These are phyloP conservation scores for Skeletonema potamos DNA, from an alignment of 108 stramenopile species.

Conservation along the genomic window DNA sequence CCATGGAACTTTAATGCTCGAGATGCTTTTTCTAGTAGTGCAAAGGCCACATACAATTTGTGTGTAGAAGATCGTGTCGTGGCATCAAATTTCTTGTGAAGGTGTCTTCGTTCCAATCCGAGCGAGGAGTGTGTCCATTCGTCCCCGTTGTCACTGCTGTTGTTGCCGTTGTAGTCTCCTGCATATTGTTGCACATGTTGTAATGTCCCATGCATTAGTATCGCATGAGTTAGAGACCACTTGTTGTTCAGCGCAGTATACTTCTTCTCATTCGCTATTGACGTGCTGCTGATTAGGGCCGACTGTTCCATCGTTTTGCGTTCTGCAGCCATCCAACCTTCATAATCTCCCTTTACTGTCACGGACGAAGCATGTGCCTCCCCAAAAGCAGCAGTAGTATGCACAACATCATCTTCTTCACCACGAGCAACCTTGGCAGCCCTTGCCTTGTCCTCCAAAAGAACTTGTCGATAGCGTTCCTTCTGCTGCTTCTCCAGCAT, in stretches of 20 bases:
- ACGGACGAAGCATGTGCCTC: not conserved
- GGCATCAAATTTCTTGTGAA: slow-evolving; percentile 11
- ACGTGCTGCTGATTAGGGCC: not conserved
- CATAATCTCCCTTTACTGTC: slow-evolving; percentile 18
- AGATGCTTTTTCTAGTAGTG: slow-evolving; percentile 16
- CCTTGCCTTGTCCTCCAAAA: slow-evolving; percentile 18
- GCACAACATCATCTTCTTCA: slow-evolving; percentile 2
- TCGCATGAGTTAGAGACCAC: slow-evolving; percentile 28
- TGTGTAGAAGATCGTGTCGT: slow-evolving; percentile 1
- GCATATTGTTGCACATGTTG: slow-evolving; percentile 16
- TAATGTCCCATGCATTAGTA: slow-evolving; percentile 29
- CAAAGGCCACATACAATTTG: slow-evolving; percentile 30
- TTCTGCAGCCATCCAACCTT: slow-evolving; percentile 2
- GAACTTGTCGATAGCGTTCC: slow-evolving; percentile 6
- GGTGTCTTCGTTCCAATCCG: slow-evolving; percentile 12
- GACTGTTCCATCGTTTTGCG: not conserved
- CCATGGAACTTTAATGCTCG: slow-evolving; percentile 8
- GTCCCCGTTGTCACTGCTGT: not conserved
- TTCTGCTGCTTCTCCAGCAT: slow-evolving; percentile 16
- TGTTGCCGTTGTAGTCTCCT: not conserved
- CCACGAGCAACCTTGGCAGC: slow-evolving; percentile 15
- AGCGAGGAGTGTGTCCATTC: slow-evolving; percentile 12
- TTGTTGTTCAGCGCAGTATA: slow-evolving; percentile 15
- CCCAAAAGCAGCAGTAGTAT: not conserved
- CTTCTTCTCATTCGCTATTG: not conserved